These are phyloP conservation scores for Mortierella sp. DNA, from an alignment of 371 early-diverging fungal genomes.

Conservation along the genomic window DNA sequence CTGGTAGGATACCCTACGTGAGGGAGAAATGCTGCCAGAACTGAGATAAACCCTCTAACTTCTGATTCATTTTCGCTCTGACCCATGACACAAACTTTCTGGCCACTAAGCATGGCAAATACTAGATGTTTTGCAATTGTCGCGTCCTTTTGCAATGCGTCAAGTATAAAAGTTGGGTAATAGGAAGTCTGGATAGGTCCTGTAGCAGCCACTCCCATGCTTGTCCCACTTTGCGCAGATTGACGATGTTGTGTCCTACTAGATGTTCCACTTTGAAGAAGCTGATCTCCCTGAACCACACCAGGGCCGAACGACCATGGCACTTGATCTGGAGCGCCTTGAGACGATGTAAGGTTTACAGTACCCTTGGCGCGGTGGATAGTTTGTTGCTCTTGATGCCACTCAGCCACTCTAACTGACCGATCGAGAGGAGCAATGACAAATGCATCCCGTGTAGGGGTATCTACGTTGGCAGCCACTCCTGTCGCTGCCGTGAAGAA, in stretches of 20 bases:
- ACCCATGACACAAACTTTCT: constrained; percentile 47
- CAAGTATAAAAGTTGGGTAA: constrained; percentile 29
- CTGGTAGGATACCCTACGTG: constrained; percentile 43
- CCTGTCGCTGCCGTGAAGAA: constrained; percentile 53
- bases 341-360: neutral
- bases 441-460: constrained; percentile 40
- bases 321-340: constrained; percentile 17
- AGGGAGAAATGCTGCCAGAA: constrained; percentile 53
- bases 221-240: constrained; percentile 41
- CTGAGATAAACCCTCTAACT: constrained; percentile 58
- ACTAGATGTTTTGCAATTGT: constrained; percentile 34
- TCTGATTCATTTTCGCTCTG: constrained; percentile 62
- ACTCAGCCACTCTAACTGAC: constrained; percentile 46
- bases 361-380: constrained; percentile 41
- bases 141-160: constrained; percentile 34
- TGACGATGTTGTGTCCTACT: constrained; percentile 22
- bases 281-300: constrained; percentile 21
- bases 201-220: constrained; percentile 20
- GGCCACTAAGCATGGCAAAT: constrained; percentile 44
- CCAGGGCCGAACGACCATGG: constrained; percentile 44
- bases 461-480: constrained; percentile 28
- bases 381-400: constrained; percentile 54
- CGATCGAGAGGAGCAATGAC: constrained; percentile 40
- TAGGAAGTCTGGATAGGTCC: constrained; percentile 8
- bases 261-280: neutral